Evolutionary conservation across 1,139 yeast species (phyloP).

Genomic region (Yamadazyma triangularis): DNA sequence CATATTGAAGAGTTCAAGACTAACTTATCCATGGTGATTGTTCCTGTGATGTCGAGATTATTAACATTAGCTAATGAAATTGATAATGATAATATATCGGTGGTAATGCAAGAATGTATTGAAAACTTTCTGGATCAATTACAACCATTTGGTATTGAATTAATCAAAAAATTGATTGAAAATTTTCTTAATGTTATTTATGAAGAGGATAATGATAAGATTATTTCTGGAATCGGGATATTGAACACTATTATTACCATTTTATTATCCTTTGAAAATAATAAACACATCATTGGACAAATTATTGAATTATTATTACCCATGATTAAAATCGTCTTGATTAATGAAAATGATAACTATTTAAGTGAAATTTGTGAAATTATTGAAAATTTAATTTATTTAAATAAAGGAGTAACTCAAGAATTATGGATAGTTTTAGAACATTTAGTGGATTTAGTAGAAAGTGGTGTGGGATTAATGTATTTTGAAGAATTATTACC

Average conservation of each 20-base stretch:
- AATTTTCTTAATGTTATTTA: slow-evolving; percentile 73
- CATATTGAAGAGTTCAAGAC: slow-evolving; percentile 62
- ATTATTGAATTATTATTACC: slow-evolving; percentile 76
- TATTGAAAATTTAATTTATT: slow-evolving; percentile 79
- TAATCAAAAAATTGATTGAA: slow-evolving; percentile 73
- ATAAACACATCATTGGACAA: slow-evolving; percentile 58
- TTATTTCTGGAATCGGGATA: slow-evolving; percentile 83
- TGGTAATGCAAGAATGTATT: slow-evolving; percentile 96
- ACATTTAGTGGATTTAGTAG: slow-evolving; percentile 47
- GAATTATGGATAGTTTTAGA: slow-evolving; percentile 73
- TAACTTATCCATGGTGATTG: slow-evolving; percentile 62
- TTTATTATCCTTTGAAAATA: slow-evolving; percentile 80
- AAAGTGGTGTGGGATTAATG: slow-evolving; percentile 50
- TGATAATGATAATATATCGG: slow-evolving; percentile 83
- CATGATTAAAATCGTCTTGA: slow-evolving; percentile 62
- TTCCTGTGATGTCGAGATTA: slow-evolving; percentile 79
- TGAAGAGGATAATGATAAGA: slow-evolving; percentile 74
- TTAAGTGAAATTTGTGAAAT: slow-evolving; percentile 80
- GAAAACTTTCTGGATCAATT: slow-evolving; percentile 83
- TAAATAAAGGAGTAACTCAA: slow-evolving; percentile 67
- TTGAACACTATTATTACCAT: slow-evolving; percentile 85
- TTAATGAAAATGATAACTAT: slow-evolving; percentile 67
- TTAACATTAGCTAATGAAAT: slow-evolving; percentile 73
- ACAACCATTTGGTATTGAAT: slow-evolving; percentile 89
- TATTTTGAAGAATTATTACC: slow-evolving; percentile 78